Percentiles rank a stretch among this genome's conserved stretches.
These are phyloP conservation scores for Erythrobasidium hasegawianum DNA, from an alignment of 1,284 basidiomycete genomes.

Conservation along the genomic window DNA sequence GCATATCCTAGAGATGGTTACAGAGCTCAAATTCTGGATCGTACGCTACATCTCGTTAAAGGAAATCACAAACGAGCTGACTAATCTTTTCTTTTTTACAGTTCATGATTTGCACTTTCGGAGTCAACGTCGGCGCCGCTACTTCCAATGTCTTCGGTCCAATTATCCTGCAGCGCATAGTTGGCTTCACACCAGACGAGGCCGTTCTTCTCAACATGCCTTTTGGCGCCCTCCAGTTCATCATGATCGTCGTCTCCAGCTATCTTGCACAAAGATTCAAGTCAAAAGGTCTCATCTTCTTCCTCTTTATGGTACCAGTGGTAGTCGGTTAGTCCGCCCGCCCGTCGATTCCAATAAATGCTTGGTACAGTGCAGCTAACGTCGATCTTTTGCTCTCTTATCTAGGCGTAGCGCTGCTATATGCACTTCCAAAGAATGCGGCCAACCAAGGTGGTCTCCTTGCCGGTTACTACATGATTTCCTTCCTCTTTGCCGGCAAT, in stretches of 20 bases:
- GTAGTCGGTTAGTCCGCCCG: conserved; percentile 38
- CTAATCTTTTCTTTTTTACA: too few species aligned
- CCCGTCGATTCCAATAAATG: too few species aligned
- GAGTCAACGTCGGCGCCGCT: conserved; percentile 35
- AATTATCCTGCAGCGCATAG: conserved; percentile 46
- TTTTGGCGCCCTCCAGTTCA: conserved; percentile 45
- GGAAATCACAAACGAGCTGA: too few species aligned
- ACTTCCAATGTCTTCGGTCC: conserved; percentile 43
- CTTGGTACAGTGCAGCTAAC: too few species aligned
- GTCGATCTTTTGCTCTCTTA: too few species aligned
- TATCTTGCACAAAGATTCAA: conserved; percentile 21
- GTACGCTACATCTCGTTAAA: conserved; percentile 34
- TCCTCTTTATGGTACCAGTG: conserved; percentile 37
- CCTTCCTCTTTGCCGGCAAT: conserved; percentile 49
- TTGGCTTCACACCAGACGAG: conserved; percentile 47
- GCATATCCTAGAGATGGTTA: conserved; percentile 49
- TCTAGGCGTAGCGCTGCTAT: conserved; percentile 47
- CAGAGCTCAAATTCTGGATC: conserved; percentile 49
- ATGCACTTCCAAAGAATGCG: conserved; percentile 37
- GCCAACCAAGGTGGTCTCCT: conserved; percentile 44
- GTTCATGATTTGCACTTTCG: conserved; percentile 45
- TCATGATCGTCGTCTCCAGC: conserved; percentile 26
- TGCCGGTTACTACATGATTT: conserved; percentile 51
- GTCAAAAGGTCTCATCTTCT: conserved; percentile 24
- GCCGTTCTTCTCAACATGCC: conserved; percentile 51